These are phyloP conservation scores for Lichenothelia convexa DNA, from an alignment of 495 filamentous ascomycete genomes.

Conservation along the genomic window DNA sequence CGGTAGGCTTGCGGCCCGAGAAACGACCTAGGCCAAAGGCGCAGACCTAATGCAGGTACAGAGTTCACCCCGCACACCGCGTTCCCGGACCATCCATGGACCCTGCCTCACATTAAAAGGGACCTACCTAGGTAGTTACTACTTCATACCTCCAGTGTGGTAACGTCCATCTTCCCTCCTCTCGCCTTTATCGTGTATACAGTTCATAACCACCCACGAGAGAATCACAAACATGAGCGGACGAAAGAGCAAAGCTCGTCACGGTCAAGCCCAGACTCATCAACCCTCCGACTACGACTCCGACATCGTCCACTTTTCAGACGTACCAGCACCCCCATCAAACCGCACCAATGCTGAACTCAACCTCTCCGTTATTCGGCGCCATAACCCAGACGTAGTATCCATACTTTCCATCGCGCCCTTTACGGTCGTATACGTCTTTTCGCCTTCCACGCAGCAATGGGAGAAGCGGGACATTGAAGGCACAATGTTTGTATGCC, in stretches of 20 bases:
- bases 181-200: background rate
- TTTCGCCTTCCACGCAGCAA: slow-evolving; percentile 34
- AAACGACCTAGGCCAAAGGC: too few species aligned
- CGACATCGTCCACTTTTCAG: slow-evolving; percentile 29
- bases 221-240: background rate
- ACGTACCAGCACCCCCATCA: slow-evolving; percentile 27
- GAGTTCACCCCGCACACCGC: too few species aligned
- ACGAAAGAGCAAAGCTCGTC: too few species aligned
- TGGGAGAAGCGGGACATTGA: slow-evolving; percentile 71
- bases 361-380: slow-evolving; percentile 60
- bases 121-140: background rate
- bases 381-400: slow-evolving; percentile 49
- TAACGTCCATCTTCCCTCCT: background rate
- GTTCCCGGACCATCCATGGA: background rate
- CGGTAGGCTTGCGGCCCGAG: too few species aligned
- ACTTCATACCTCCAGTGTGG: background rate
- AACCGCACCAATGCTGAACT: slow-evolving; percentile 57
- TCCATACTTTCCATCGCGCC: slow-evolving; percentile 57
- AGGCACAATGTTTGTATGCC: slow-evolving; percentile 67
- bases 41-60: too few species aligned
- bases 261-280: too few species aligned
- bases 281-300: slow-evolving; percentile 50
- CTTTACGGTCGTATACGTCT: slow-evolving; percentile 63
- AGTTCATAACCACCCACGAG: background rate
- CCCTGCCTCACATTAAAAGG: background rate